These are phyloP conservation scores for Brettanomyces sp. DNA, from an alignment of 805 yeast genomes.

Conservation along the genomic window DNA sequence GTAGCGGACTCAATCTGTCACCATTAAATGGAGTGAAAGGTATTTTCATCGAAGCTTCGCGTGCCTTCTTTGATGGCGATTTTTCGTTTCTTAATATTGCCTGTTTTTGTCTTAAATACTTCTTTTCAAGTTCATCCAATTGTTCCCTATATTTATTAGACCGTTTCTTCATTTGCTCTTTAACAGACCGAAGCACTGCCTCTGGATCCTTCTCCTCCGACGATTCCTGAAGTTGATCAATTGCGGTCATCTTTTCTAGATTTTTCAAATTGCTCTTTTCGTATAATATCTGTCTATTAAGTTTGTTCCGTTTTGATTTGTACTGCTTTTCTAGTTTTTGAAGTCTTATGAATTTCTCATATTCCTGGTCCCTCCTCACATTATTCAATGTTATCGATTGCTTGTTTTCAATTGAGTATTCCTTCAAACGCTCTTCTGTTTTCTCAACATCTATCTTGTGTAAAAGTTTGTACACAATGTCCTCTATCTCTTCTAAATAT, in stretches of 20 bases:
- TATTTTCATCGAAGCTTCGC: constrained; percentile 17
- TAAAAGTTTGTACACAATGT: constrained; percentile 65
- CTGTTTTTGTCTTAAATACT: constrained; percentile 20
- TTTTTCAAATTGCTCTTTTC: constrained; percentile 37
- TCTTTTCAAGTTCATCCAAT: constrained; percentile 31
- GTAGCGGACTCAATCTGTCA: constrained; percentile 53
- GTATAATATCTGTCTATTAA: constrained; percentile 47
- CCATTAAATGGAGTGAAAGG: constrained; percentile 96
- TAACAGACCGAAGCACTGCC: constrained; percentile 42
- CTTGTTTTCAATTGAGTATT: constrained; percentile 67
- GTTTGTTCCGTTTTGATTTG: constrained; percentile 56
- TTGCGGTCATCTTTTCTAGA: constrained; percentile 45
- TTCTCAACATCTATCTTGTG: constrained; percentile 60
- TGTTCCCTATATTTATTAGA: constrained; percentile 57
- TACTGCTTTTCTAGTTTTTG: constrained; percentile 67
- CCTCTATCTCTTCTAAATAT: constrained; percentile 80
- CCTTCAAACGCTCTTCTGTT: constrained; percentile 55
- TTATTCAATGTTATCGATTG: constrained; percentile 70
- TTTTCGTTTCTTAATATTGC: constrained; percentile 16
- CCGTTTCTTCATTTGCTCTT: constrained; percentile 47
- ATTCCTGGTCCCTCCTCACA: constrained; percentile 61
- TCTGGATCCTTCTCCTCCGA: constrained; percentile 27
- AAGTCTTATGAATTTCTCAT: constrained; percentile 48
- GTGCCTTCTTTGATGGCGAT: constrained; percentile 21
- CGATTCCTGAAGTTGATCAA: constrained; percentile 36